Percentiles rank a stretch among this genome's conserved stretches.
Evolutionary conservation across 2,329 filamentous ascomycete species (phyloP).

Genomic region (Calonectria honghensis): DNA sequence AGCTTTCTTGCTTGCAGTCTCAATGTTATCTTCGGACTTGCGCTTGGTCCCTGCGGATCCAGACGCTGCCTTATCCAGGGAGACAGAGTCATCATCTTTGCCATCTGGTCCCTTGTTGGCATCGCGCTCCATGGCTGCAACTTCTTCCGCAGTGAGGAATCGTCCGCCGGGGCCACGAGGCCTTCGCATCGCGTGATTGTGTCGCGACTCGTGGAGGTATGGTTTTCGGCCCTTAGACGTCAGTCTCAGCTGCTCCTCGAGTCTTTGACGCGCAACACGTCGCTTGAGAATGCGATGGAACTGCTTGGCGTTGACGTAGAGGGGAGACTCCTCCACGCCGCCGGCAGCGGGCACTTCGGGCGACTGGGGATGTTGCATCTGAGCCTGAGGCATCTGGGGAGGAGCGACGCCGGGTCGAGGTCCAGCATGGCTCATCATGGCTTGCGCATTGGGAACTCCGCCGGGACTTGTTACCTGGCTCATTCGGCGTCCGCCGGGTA

Average conservation of each 20-base stretch:
- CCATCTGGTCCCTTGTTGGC: constrained; percentile 66
- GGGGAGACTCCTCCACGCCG: constrained; percentile 89
- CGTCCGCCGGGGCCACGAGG: constrained; percentile 95
- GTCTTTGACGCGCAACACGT: constrained; percentile 91
- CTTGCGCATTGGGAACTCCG: constrained; percentile 82
- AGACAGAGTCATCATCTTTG: constrained; percentile 55
- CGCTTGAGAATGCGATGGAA: constrained; percentile 98
- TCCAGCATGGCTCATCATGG: constrained; percentile 82
- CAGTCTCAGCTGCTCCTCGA: constrained; percentile 93
- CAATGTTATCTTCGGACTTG: constrained; percentile 73
- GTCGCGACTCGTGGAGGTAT: constrained; percentile 96
- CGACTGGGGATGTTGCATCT: constrained; percentile 82
- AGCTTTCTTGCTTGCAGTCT: constrained; percentile 73
- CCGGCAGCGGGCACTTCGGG: constrained; percentile 84
- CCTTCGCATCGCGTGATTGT: constrained; percentile 98
- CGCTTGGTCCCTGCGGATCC: constrained; percentile 72
- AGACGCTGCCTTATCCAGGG: constrained; percentile 48
- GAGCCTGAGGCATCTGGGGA: constrained; percentile 77
- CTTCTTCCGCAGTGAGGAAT: constrained; percentile 97
- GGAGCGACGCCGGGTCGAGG: constrained; percentile 71
- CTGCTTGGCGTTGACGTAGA: constrained; percentile 99
- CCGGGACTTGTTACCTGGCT: constrained; percentile 86
- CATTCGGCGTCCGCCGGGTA: constrained; percentile 78
- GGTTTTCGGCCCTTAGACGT: constrained; percentile 98
- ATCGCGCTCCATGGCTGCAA: constrained; percentile 88